phyloP scores from a whole-genome alignment of 1,139 yeast genomes.

The Arxiozyma heterogenica region DNA sequence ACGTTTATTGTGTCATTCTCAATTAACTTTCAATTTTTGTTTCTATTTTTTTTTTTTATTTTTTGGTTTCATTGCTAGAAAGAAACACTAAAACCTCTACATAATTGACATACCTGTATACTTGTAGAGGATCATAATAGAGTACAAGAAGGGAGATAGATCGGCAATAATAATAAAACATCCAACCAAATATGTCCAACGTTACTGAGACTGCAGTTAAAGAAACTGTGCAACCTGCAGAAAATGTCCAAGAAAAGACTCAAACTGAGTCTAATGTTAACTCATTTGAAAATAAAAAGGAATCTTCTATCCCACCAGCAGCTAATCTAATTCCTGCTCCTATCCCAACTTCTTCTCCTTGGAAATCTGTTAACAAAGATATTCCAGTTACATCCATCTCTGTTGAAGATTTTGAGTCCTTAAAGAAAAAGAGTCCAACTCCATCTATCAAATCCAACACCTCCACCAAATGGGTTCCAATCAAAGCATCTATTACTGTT shows the following conservation, averaged over 20 bases:
- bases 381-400: conserved; percentile 31
- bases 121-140: not conserved
- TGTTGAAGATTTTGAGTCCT: conserved; percentile 36
- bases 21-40: no score
- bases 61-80: not conserved
- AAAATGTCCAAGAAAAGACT: not conserved
- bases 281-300: conserved; percentile 11
- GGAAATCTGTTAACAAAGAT: conserved; percentile 42
- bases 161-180: no score
- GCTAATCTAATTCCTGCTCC: conserved; percentile 63
- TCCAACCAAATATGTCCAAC: conserved; percentile 1
- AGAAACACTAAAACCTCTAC: not conserved
- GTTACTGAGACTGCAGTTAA: conserved; percentile 1
- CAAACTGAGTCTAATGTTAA: conserved; percentile 1
- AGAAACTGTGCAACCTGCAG: conserved; percentile 1
- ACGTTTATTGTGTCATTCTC: not conserved
- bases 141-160: no score
- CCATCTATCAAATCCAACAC: conserved; percentile 46
- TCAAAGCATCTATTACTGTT: conserved; percentile 56
- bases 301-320: conserved; percentile 10
- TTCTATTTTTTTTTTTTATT: no score
- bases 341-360: conserved; percentile 58
- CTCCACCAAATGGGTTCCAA: conserved; percentile 86
- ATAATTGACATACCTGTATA: no score
- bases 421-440: conserved; percentile 30